These are phyloP conservation scores for Pisolithus microcarpus DNA, from an alignment of 768 basidiomycete species.

Conservation along the genomic window DNA sequence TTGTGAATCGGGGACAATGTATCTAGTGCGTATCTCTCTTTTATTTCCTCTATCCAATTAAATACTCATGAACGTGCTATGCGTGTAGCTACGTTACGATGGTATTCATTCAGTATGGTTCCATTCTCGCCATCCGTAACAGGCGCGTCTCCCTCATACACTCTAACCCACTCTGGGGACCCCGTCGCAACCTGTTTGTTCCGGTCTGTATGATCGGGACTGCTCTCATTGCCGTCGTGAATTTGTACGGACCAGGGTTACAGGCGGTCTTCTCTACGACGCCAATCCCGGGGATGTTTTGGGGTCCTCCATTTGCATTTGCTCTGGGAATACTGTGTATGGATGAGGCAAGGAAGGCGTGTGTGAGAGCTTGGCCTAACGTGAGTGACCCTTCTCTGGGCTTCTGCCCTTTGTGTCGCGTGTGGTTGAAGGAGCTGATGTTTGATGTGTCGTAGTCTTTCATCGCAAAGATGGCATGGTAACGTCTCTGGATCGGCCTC, in stretches of 20 bases:
- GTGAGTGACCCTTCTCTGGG: conserved; percentile 15
- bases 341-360: conserved; percentile 39
- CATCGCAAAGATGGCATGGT: conserved; percentile 35
- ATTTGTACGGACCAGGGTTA: conserved; percentile 40
- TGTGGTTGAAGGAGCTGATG: conserved; percentile 5
- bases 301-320: conserved; percentile 41
- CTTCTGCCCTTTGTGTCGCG: neutral
- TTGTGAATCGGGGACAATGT: conserved; percentile 39
- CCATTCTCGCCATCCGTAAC: conserved; percentile 37
- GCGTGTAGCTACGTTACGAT: conserved; percentile 37
- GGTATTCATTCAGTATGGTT: conserved; percentile 41
- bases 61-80: neutral
- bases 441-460: conserved; percentile 21
- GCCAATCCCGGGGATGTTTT: conserved; percentile 41
- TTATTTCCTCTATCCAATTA: neutral
- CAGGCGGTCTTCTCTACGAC: conserved; percentile 36
- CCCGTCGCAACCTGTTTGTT: conserved; percentile 36
- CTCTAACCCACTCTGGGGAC: conserved; percentile 42
- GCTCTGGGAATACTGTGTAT: conserved; percentile 34
- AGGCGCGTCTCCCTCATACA: conserved; percentile 37
- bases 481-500: conserved; percentile 2
- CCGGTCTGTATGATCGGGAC: conserved; percentile 34
- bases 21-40: conserved; percentile 30
- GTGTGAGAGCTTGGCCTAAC: conserved; percentile 38
- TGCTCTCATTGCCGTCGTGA: conserved; percentile 36